These are phyloP conservation scores for Blastobotrys elegans DNA, from an alignment of 1,139 yeast genomes.

Conservation along the genomic window DNA sequence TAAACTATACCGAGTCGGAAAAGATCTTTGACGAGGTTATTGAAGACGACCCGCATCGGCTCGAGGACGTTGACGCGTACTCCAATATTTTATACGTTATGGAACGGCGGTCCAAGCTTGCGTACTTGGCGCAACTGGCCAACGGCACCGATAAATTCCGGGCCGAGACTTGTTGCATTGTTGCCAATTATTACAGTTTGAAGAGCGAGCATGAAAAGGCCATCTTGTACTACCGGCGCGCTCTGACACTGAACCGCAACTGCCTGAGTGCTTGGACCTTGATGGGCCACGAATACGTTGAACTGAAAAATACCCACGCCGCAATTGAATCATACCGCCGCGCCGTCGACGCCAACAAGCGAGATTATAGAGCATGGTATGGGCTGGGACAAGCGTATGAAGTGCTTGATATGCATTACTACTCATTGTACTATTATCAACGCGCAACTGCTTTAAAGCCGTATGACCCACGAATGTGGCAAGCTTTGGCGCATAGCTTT, in stretches of 20 bases:
- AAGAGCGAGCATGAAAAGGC: constrained; percentile 94
- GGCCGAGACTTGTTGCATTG: constrained; percentile 91
- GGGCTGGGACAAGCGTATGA: constrained; percentile 98
- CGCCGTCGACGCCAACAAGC: constrained; percentile 83
- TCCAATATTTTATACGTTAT: constrained; percentile 92
- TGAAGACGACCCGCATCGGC: constrained; percentile 71
- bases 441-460: constrained; percentile 87
- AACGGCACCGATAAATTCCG: constrained; percentile 78
- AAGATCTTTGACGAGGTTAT: constrained; percentile 70
- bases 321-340: constrained; percentile 94
- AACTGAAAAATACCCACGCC: constrained; percentile 91
- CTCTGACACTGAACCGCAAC: constrained; percentile 71
- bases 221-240: constrained; percentile 86
- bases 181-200: constrained; percentile 90
- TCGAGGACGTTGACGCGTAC: constrained; percentile 87
- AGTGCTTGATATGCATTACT: constrained; percentile 90
- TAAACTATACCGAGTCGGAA: constrained; percentile 80
- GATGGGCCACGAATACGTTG: constrained; percentile 99
- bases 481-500: constrained; percentile 86
- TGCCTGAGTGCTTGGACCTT: constrained; percentile 95
- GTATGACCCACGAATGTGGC: constrained; percentile 93
- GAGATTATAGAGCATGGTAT: constrained; percentile 97
- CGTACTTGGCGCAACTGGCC: constrained; percentile 83
- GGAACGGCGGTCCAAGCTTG: constrained; percentile 80
- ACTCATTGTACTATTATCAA: constrained; percentile 88